Conservation (phyloP, 306 rosid species). For the Vigna nakashimae region DNA sequence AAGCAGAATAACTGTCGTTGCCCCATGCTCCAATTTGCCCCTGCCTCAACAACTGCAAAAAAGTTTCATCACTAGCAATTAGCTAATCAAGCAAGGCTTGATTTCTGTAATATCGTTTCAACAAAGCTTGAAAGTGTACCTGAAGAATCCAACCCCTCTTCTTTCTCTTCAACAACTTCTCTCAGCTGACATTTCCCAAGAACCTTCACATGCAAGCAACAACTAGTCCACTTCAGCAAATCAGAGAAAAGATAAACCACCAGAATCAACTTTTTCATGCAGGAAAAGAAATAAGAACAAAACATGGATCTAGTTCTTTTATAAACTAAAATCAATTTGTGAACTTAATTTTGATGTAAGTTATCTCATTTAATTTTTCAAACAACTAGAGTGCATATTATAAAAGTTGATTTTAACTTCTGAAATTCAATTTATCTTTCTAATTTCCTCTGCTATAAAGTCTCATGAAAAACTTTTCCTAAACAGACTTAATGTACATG, state of each 20-base stretch:
- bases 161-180: conserved; percentile 70
- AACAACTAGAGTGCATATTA: background rate
- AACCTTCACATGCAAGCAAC: conserved; percentile 50
- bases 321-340: background rate
- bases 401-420: background rate
- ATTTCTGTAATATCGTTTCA: background rate
- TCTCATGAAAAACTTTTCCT: background rate
- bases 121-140: conserved; percentile 50
- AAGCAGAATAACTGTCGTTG: background rate
- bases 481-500: background rate
- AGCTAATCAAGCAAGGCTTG: background rate
- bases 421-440: background rate
- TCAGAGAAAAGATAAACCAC: background rate
- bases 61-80: background rate
- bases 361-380: background rate
- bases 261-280: background rate
- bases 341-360: background rate
- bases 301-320: background rate
- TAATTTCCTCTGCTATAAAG: background rate
- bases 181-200: conserved; percentile 73
- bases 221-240: conserved; percentile 6
- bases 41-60: background rate
- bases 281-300: background rate
- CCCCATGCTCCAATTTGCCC: conserved; percentile 21
- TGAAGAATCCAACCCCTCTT: conserved; percentile 60